These are phyloP conservation scores for Sclerotinia borealis DNA, from an alignment of 2,329 filamentous ascomycete species.

Conservation along the genomic window DNA sequence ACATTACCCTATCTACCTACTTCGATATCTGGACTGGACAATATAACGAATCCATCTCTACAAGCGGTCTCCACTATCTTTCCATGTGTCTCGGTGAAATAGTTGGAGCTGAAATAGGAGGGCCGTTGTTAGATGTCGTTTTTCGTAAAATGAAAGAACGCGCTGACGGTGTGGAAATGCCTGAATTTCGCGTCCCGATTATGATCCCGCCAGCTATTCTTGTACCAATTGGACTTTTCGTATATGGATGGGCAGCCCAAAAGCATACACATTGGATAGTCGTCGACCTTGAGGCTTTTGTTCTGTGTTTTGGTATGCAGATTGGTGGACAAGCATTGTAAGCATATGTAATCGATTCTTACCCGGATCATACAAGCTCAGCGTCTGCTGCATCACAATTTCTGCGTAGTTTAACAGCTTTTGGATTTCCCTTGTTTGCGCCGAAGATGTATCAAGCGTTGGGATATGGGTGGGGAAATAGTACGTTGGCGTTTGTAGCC, in stretches of 20 bases:
- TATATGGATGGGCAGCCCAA: slow-evolving; percentile 53
- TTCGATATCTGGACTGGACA: slow-evolving; percentile 47
- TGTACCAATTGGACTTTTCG: slow-evolving; percentile 47
- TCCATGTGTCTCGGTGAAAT: slow-evolving; percentile 39
- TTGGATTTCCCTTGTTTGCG: slow-evolving; percentile 33
- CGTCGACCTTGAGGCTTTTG: slow-evolving; percentile 46
- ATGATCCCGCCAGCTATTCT: slow-evolving; percentile 48
- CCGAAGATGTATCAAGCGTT: slow-evolving; percentile 22
- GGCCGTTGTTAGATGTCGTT: slow-evolving; percentile 27
- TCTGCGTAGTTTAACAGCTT: slow-evolving; percentile 21
- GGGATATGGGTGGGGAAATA: slow-evolving; percentile 43
- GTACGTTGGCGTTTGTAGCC: slow-evolving; percentile 32
- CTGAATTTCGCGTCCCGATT: slow-evolving; percentile 57
- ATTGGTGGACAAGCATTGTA: slow-evolving; percentile 11
- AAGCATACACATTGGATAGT: slow-evolving; percentile 46
- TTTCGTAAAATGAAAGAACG: slow-evolving; percentile 12
- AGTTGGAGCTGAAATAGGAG: slow-evolving; percentile 30
- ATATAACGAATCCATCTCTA: slow-evolving; percentile 50
- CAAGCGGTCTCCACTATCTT: slow-evolving; percentile 50
- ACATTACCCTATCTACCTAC: slow-evolving; percentile 53
- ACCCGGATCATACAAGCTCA: slow-evolving; percentile 28
- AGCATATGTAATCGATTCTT: slow-evolving; percentile 49
- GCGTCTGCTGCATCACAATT: slow-evolving; percentile 35
- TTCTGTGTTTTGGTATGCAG: slow-evolving; percentile 42
- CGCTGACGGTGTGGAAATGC: slow-evolving; percentile 49